phyloP scores from a whole-genome alignment of 1,284 basidiomycete genomes.

The Moesziomyces antarcticus region DNA sequence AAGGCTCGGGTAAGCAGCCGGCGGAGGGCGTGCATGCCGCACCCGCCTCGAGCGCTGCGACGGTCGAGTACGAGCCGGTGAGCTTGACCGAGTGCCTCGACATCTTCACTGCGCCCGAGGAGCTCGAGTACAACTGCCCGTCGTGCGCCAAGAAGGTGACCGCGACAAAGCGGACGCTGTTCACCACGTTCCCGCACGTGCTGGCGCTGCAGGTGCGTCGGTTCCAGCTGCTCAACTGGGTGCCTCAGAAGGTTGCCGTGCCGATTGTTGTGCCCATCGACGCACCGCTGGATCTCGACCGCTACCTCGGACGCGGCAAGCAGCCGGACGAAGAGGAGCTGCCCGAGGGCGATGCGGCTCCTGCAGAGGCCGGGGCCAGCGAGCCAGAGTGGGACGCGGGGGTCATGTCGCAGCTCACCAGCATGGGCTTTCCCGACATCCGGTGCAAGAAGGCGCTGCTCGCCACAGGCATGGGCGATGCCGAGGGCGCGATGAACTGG shows the following conservation, averaged over 20 bases:
- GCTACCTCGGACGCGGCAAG: constrained; percentile 79
- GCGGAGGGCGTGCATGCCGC: constrained; percentile 44
- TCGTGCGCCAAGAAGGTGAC: constrained; percentile 75
- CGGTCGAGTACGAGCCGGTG: constrained; percentile 76
- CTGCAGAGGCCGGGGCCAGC: constrained; percentile 1
- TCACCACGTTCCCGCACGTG: constrained; percentile 88
- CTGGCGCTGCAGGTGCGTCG: constrained; percentile 91
- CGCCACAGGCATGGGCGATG: constrained; percentile 79
- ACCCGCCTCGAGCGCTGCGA: constrained; percentile 3
- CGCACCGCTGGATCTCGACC: constrained; percentile 74
- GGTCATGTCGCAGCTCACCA: constrained; percentile 57
- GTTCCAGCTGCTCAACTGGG: constrained; percentile 96
- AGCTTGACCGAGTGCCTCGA: constrained; percentile 78
- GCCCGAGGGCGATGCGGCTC: constrained; percentile 71
- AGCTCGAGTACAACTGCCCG: constrained; percentile 78
- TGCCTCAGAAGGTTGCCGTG: constrained; percentile 93
- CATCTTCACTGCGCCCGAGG: constrained; percentile 76
- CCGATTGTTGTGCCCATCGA: constrained; percentile 79
- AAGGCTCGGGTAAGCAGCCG: constrained; percentile 69
- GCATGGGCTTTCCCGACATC: constrained; percentile 64
- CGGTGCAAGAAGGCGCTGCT: constrained; percentile 74
- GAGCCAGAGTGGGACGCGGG: constrained; percentile 51
- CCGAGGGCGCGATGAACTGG: constrained; percentile 94
- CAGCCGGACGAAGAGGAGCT: constrained; percentile 80
- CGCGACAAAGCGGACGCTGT: constrained; percentile 77